Conservation (phyloP, 345 rosid species). For the Acer negundo region DNA sequence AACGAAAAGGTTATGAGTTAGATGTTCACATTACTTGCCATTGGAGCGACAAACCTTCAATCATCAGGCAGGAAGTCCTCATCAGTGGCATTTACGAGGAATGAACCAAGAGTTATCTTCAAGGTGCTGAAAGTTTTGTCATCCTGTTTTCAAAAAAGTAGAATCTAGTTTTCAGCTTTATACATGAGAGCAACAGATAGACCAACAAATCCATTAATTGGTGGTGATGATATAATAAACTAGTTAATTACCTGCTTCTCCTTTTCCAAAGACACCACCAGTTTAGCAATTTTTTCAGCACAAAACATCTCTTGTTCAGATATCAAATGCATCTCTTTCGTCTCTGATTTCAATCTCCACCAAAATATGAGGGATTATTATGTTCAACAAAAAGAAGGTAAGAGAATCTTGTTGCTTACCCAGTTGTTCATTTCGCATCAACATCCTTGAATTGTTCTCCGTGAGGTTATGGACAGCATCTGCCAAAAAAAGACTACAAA, state of each 20-base stretch:
- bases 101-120: constrained; percentile 75
- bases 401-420: constrained; percentile 43
- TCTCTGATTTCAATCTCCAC: constrained; percentile 51
- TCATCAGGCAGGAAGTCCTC: constrained; percentile 70
- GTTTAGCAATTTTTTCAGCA: constrained; percentile 55
- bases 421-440: constrained; percentile 68
- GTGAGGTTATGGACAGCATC: constrained; percentile 66
- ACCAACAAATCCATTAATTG: constrained; percentile 2
- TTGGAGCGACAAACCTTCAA: constrained; percentile 27
- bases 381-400: constrained; percentile 8
- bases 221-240: neutral
- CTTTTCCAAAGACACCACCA: constrained; percentile 70
- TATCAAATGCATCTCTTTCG: constrained; percentile 69
- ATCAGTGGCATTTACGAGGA: constrained; percentile 68
- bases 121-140: constrained; percentile 72
- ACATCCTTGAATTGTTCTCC: constrained; percentile 77
- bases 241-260: constrained; percentile 55
- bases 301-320: constrained; percentile 65
- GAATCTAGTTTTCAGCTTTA: neutral
- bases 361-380: constrained; percentile 18
- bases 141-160: constrained; percentile 42
- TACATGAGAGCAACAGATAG: neutral
- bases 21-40: neutral
- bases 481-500: constrained; percentile 21
- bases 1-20: neutral